phyloP scores from a whole-genome alignment of 495 filamentous ascomycete genomes.

The Cercophora samala region DNA sequence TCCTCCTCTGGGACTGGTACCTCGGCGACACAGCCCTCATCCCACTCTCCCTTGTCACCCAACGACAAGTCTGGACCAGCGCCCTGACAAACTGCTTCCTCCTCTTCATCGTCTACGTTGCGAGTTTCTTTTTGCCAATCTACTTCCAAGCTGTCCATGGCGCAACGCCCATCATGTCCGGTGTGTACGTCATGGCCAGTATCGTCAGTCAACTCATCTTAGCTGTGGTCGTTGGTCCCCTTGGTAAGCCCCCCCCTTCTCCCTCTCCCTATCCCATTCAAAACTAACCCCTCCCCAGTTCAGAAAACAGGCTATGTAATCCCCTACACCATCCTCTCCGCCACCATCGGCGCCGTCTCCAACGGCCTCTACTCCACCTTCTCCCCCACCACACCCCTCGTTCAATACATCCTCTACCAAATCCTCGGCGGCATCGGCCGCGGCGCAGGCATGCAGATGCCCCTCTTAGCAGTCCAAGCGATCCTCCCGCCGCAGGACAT shows the following conservation, averaged over 20 bases:
- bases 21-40: conserved; percentile 64
- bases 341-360: conserved; percentile 53
- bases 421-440: conserved; percentile 63
- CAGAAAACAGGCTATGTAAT: conserved; percentile 55
- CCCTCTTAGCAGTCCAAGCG: conserved; percentile 51
- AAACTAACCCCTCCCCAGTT: conserved; percentile 34
- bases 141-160: conserved; percentile 68
- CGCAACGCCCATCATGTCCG: conserved; percentile 47
- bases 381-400: conserved; percentile 38
- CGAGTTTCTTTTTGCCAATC: conserved; percentile 60
- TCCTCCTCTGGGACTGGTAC: conserved; percentile 57
- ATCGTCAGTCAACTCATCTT: conserved; percentile 38
- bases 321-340: conserved; percentile 52
- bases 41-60: conserved; percentile 61
- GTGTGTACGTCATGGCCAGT: conserved; percentile 51
- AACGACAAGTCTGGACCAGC: conserved; percentile 56
- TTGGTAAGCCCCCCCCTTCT: conserved; percentile 30
- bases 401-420: conserved; percentile 61
- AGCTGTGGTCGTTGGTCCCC: conserved; percentile 53
- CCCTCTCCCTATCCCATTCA: conserved; percentile 21
- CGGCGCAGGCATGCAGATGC: conserved; percentile 59
- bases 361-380: conserved; percentile 61
- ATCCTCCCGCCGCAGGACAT: conserved; percentile 51
- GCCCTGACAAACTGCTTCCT: conserved; percentile 50
- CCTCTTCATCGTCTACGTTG: conserved; percentile 56